Percentiles rank a stretch among this genome's conserved stretches.
Evolutionary conservation across 2,329 filamentous ascomycete genomes (phyloP).

Genomic region (Talaromyces amestolkiae): DNA sequence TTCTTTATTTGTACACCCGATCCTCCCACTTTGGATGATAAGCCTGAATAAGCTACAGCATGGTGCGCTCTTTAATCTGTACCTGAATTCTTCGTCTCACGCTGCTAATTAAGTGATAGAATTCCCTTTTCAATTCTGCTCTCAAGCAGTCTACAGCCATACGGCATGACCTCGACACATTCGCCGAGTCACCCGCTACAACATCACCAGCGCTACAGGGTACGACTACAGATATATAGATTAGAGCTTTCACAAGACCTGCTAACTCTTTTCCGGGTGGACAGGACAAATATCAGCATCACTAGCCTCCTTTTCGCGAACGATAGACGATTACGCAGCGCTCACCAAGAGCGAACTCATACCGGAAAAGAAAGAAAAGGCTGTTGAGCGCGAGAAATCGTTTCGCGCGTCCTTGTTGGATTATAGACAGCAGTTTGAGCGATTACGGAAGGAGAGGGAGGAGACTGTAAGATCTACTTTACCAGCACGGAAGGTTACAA

Average conservation of each 20-base stretch:
- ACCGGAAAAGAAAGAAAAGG: slow-evolving; percentile 86
- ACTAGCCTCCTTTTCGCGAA: slow-evolving; percentile 78
- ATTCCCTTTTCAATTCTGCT: slow-evolving; percentile 80
- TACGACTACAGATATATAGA: slow-evolving; percentile 21
- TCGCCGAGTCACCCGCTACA: slow-evolving; percentile 59
- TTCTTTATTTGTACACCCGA: neutral
- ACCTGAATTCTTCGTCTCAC: neutral
- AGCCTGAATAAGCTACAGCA: slow-evolving; percentile 1
- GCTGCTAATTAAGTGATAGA: slow-evolving; percentile 48
- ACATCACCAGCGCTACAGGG: slow-evolving; percentile 63
- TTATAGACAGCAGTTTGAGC: slow-evolving; percentile 74
- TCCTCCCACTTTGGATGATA: neutral
- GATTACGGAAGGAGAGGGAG: slow-evolving; percentile 73
- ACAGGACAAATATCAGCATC: slow-evolving; percentile 74
- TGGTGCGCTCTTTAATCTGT: neutral
- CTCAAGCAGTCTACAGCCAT: slow-evolving; percentile 80
- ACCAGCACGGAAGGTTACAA: too few species aligned
- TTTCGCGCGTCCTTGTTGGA: slow-evolving; percentile 81
- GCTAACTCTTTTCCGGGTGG: neutral
- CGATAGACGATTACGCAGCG: slow-evolving; percentile 85
- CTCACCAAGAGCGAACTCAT: slow-evolving; percentile 87
- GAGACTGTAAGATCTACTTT: slow-evolving; percentile 55
- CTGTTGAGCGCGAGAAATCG: slow-evolving; percentile 76
- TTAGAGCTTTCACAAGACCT: neutral
- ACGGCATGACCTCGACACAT: slow-evolving; percentile 70